A percentile compares a stretch with the other conserved stretches of the same genome.
Evolutionary conservation across 2,329 filamentous ascomycete genomes (phyloP).

Genomic region (Lomentospora prolificans): DNA sequence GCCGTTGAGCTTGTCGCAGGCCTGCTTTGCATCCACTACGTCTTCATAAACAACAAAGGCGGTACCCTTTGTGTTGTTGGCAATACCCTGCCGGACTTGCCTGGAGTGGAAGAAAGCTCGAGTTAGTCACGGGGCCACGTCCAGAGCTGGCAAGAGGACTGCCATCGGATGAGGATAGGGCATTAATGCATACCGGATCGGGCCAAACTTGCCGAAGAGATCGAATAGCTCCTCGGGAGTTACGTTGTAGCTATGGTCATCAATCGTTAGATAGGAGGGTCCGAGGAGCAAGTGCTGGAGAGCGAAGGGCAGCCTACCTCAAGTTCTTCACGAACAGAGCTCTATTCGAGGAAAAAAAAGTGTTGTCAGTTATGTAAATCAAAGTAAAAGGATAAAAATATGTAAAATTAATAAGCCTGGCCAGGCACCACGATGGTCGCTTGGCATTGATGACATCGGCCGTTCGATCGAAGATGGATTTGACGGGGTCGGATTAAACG

Average conservation of each 20-base stretch:
- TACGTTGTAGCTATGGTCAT: constrained; percentile 80
- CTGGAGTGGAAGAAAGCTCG: constrained; percentile 33
- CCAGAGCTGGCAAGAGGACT: background rate
- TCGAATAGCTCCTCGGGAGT: constrained; percentile 96
- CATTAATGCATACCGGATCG: constrained; percentile 64
- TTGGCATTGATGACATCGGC: background rate
- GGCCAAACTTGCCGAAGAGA: constrained; percentile 95
- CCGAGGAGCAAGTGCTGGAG: background rate
- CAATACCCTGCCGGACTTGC: constrained; percentile 97
- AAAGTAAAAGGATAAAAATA: background rate
- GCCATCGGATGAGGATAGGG: constrained; percentile 3
- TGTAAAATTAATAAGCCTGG: constrained; percentile 1
- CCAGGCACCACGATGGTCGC: background rate
- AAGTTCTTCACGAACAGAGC: constrained; percentile 99
- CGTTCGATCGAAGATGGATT: background rate
- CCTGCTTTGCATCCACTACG: constrained; percentile 96
- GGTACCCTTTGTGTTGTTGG: constrained; percentile 94
- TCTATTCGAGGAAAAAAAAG: constrained; percentile 38
- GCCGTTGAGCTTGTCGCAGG: constrained; percentile 98
- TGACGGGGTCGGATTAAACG: constrained; percentile 5
- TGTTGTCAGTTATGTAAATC: background rate
- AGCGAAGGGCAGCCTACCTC: constrained; percentile 49
- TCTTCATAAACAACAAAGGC: constrained; percentile 99
- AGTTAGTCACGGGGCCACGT: constrained; percentile 4
- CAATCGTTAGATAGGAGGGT: constrained; percentile 29